These are phyloP conservation scores for Entoloma clypeatum DNA, from an alignment of 1,284 basidiomycete genomes.

Conservation along the genomic window DNA sequence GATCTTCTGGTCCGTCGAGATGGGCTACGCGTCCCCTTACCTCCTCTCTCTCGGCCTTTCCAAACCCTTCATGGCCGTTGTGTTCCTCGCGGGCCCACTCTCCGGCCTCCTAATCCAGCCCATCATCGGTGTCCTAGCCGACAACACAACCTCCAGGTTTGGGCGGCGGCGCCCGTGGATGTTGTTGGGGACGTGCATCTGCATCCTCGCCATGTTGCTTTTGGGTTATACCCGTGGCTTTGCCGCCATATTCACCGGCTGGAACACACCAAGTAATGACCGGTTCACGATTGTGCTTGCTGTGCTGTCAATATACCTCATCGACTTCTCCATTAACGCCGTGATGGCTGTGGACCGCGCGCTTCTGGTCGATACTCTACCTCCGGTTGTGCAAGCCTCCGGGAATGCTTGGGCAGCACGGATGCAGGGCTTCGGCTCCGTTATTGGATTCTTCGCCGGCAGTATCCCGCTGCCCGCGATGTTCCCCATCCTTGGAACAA, in stretches of 20 bases:
- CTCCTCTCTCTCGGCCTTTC: slow-evolving; percentile 86
- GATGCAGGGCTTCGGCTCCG: slow-evolving; percentile 80
- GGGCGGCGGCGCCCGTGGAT: slow-evolving; percentile 88
- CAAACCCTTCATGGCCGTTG: slow-evolving; percentile 84
- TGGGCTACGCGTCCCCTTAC: slow-evolving; percentile 94
- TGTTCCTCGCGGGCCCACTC: slow-evolving; percentile 92
- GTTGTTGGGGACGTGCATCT: slow-evolving; percentile 65
- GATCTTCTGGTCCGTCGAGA: slow-evolving; percentile 88
- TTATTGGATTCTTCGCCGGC: slow-evolving; percentile 83
- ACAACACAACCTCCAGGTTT: slow-evolving; percentile 82
- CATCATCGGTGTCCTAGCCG: slow-evolving; percentile 81
- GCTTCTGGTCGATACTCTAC: slow-evolving; percentile 70
- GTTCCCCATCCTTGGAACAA: slow-evolving; percentile 70
- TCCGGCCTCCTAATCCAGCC: slow-evolving; percentile 93
- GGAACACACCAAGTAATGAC: slow-evolving; percentile 39
- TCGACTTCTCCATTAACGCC: slow-evolving; percentile 94
- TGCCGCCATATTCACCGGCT: slow-evolving; percentile 55
- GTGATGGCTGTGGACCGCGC: slow-evolving; percentile 85
- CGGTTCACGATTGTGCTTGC: slow-evolving; percentile 73
- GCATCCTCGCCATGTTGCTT: slow-evolving; percentile 72
- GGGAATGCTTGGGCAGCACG: slow-evolving; percentile 96
- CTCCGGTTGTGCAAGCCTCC: slow-evolving; percentile 69
- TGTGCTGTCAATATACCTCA: slow-evolving; percentile 80
- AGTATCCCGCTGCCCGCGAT: slow-evolving; percentile 66
- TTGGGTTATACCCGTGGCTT: slow-evolving; percentile 83